Conservation (phyloP, 106 monocot genomes). For the Cymbidium sinense region DNA sequence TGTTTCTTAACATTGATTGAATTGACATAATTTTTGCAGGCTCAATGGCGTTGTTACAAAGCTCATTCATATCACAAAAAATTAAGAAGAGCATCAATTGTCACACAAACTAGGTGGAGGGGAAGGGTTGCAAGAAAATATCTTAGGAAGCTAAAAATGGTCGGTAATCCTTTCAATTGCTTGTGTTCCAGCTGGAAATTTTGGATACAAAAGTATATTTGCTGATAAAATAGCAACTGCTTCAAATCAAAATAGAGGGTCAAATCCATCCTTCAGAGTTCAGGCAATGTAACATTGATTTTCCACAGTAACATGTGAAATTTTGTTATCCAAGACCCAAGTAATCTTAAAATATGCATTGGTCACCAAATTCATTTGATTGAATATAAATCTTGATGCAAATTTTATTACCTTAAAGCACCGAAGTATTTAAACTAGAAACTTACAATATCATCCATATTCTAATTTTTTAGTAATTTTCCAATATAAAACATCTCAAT, state of each 20-base stretch:
- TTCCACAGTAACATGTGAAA: not conserved
- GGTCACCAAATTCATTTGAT: too few species aligned
- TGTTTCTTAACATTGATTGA: slow-evolving; percentile 3
- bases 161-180: slow-evolving; percentile 15
- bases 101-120: slow-evolving; percentile 90
- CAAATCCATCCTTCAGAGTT: slow-evolving; percentile 1
- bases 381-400: too few species aligned
- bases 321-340: not conserved
- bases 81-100: slow-evolving; percentile 57
- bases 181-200: not conserved
- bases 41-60: slow-evolving; percentile 64
- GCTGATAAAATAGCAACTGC: not conserved
- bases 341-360: not conserved
- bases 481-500: too few species aligned
- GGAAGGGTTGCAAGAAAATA: slow-evolving; percentile 81
- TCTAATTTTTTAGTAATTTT: too few species aligned
- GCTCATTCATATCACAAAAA: slow-evolving; percentile 55
- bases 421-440: too few species aligned
- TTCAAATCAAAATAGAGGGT: not conserved
- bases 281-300: not conserved
- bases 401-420: too few species aligned
- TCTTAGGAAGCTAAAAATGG: slow-evolving; percentile 98
- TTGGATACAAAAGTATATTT: not conserved
- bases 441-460: too few species aligned
- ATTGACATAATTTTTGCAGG: slow-evolving; percentile 27